Evolutionary conservation across 495 filamentous ascomycete genomes (phyloP).

Genomic region (Copromyces sp.): DNA sequence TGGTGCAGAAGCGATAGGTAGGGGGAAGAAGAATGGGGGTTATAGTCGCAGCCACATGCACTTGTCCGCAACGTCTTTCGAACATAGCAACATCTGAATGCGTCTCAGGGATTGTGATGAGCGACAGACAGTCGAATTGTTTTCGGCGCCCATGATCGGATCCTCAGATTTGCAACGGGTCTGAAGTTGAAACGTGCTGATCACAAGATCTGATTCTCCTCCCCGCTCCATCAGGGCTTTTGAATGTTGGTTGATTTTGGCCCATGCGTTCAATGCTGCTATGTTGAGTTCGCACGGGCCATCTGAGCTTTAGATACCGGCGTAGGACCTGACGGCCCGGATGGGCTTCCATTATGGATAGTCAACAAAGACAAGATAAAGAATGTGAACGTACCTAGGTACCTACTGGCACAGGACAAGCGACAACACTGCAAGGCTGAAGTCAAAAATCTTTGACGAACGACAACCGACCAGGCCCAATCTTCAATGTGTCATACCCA

Average conservation of each 20-base stretch:
- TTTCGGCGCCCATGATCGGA: background rate
- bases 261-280: background rate
- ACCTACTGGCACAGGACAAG: background rate
- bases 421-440: background rate
- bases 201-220: background rate
- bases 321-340: background rate
- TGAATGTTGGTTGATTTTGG: background rate
- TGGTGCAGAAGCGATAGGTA: background rate
- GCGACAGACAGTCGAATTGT: background rate
- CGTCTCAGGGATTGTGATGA: background rate
- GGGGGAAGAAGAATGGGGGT: background rate
- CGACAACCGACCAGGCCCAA: background rate
- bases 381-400: background rate
- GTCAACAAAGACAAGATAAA: background rate
- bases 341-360: background rate
- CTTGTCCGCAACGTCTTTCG: background rate
- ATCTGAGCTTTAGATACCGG: background rate
- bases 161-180: background rate
- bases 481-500: background rate
- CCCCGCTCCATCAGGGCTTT: background rate
- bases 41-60: background rate
- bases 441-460: background rate
- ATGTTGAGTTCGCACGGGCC: background rate
- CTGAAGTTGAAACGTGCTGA: background rate
- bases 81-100: background rate